Evolutionary conservation across 495 filamentous ascomycete species (phyloP).

Genomic region (Penicillium mononematosum): DNA sequence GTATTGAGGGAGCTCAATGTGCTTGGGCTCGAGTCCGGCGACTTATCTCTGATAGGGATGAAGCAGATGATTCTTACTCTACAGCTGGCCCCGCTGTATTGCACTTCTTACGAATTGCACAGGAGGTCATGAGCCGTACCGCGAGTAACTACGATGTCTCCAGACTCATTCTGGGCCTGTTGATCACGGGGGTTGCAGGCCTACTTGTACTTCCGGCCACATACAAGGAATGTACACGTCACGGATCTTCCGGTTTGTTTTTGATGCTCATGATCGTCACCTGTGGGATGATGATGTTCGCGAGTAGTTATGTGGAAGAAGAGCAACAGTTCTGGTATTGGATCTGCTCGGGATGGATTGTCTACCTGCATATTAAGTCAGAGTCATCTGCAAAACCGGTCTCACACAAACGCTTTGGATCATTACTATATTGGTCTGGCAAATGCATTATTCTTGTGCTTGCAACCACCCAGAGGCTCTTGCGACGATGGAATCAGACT

Average conservation of each 20-base stretch:
- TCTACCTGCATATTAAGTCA: conserved; percentile 59
- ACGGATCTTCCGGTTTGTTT: conserved; percentile 30
- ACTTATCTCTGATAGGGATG: conserved; percentile 14
- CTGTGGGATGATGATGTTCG: conserved; percentile 92
- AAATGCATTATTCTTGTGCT: conserved; percentile 26
- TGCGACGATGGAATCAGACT: conserved; percentile 90
- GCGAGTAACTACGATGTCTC: conserved; percentile 86
- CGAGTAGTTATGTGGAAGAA: conserved; percentile 95
- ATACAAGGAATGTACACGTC: conserved; percentile 22
- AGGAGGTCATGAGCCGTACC: conserved; percentile 75
- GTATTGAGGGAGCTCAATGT: conserved; percentile 63
- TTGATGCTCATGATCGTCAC: conserved; percentile 42
- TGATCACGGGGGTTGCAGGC: conserved; percentile 45
- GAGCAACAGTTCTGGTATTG: conserved; percentile 99
- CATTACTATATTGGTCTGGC: background rate
- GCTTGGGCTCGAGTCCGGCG: conserved; percentile 52
- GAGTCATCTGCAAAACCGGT: conserved; percentile 13
- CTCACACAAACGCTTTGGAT: background rate
- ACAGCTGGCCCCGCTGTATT: conserved; percentile 26
- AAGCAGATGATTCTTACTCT: conserved; percentile 11
- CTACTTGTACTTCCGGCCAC: conserved; percentile 32
- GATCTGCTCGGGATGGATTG: conserved; percentile 74
- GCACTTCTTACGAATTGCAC: conserved; percentile 66
- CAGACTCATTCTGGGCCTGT: conserved; percentile 55
- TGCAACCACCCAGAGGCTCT: conserved; percentile 54